These are phyloP conservation scores for Nannizziopsis arthrosporioides DNA, from an alignment of 2,329 filamentous ascomycete species.

Conservation along the genomic window DNA sequence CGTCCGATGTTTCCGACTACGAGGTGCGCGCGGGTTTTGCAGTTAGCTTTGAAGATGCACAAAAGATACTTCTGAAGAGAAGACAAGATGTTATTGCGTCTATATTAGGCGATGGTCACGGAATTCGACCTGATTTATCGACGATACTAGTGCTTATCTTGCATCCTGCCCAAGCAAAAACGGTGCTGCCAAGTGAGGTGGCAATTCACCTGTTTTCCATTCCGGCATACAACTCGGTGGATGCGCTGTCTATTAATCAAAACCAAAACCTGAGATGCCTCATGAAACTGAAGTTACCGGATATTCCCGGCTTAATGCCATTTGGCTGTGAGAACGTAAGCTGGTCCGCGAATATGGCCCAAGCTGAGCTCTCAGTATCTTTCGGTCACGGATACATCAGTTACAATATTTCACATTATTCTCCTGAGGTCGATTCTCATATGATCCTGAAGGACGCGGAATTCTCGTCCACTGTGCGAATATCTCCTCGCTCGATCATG, in stretches of 20 bases:
- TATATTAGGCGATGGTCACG: conserved; percentile 24
- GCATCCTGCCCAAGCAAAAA: conserved; percentile 23
- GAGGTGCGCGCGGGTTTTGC: conserved; percentile 28
- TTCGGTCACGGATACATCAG: conserved; percentile 32
- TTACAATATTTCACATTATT: conserved; percentile 35
- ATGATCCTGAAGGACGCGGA: conserved; percentile 28
- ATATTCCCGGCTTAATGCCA: conserved; percentile 20
- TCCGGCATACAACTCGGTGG: conserved; percentile 20
- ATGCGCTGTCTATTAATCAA: conserved; percentile 20
- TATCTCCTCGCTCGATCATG: conserved; percentile 34
- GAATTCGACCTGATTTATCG: conserved; percentile 21
- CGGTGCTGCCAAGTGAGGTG: conserved; percentile 26
- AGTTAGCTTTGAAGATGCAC: conserved; percentile 32
- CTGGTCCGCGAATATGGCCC: conserved; percentile 32
- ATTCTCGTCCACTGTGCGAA: conserved; percentile 34
- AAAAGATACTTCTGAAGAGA: conserved; percentile 30
- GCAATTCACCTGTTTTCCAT: conserved; percentile 32
- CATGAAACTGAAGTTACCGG: conserved; percentile 27
- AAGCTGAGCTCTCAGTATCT: conserved; percentile 30
- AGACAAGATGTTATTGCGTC: conserved; percentile 31
- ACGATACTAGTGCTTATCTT: conserved; percentile 33
- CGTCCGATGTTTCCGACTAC: conserved; percentile 21
- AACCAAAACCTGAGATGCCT: conserved; percentile 29
- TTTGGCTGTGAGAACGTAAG: conserved; percentile 21
- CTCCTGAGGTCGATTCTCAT: conserved; percentile 28